Conservation (phyloP, 2,329 filamentous ascomycete genomes). For the Domatiomyces globalis region DNA sequence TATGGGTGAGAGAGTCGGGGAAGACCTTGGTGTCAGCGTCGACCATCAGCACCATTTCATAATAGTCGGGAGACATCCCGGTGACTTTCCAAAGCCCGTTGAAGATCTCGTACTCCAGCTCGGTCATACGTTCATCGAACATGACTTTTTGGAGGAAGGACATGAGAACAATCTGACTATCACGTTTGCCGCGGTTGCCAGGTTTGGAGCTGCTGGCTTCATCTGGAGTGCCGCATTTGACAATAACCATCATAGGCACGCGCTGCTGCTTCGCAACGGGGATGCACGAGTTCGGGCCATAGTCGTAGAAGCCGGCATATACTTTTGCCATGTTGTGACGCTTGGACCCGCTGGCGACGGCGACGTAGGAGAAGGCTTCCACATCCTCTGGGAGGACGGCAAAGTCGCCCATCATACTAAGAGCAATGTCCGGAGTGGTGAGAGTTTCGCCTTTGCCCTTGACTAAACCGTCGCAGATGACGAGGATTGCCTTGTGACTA, state of each 20-base stretch:
- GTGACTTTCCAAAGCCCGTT: slow-evolving; percentile 98
- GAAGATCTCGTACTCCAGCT: slow-evolving; percentile 99
- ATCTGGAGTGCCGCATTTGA: slow-evolving; percentile 88
- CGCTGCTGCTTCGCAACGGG: slow-evolving; percentile 81
- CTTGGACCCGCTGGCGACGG: slow-evolving; percentile 88
- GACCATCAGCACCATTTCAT: slow-evolving; percentile 96
- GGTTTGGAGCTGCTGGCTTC: slow-evolving; percentile 73
- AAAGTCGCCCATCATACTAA: slow-evolving; percentile 91
- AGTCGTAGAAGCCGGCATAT: slow-evolving; percentile 96
- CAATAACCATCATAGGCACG: slow-evolving; percentile 91
- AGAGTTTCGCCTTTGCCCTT: slow-evolving; percentile 81
- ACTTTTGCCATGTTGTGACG: slow-evolving; percentile 99
- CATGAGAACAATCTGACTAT: slow-evolving; percentile 98
- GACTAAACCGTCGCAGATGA: slow-evolving; percentile 95
- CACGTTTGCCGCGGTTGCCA: slow-evolving; percentile 93
- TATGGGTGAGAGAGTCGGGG: slow-evolving; percentile 94
- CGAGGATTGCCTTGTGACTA: slow-evolving; percentile 92
- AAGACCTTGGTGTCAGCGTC: slow-evolving; percentile 99
- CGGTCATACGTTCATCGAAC: slow-evolving; percentile 99
- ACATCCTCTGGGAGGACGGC: slow-evolving; percentile 69
- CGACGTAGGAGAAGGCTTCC: slow-evolving; percentile 84
- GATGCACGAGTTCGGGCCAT: slow-evolving; percentile 66
- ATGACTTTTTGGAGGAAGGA: slow-evolving; percentile 99
- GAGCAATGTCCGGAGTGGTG: slow-evolving; percentile 77
- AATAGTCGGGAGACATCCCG: slow-evolving; percentile 94